These are phyloP conservation scores for Cercis canadensis DNA, from an alignment of 306 rosid genomes.

Conservation along the genomic window DNA sequence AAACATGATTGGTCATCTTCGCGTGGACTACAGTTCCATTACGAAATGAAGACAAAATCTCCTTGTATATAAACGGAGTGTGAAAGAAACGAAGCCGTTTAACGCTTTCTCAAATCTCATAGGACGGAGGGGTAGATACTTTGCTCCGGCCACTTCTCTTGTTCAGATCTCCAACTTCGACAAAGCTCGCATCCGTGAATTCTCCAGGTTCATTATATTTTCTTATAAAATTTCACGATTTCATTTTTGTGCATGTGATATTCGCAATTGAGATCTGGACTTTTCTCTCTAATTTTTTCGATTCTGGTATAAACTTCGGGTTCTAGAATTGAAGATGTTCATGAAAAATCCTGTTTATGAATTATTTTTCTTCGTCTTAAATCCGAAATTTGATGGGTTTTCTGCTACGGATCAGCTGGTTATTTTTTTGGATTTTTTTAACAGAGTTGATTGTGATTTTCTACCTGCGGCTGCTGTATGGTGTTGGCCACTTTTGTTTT, in stretches of 20 bases:
- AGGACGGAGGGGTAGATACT: neutral
- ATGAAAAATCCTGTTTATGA: neutral
- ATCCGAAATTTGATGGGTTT: neutral
- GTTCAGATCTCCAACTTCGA: constrained; percentile 25
- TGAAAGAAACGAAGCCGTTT: neutral
- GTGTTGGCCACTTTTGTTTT: neutral
- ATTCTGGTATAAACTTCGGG: neutral
- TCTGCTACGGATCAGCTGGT: too few relatives aligned
- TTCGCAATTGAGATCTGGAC: neutral
- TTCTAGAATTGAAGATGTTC: neutral
- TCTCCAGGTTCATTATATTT: constrained; percentile 23
- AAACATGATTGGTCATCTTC: neutral
- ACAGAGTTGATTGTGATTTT: neutral
- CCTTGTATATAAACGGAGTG: neutral
- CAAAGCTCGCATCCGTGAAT: neutral
- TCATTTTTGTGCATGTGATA: neutral
- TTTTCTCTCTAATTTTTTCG: neutral
- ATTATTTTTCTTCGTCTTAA: neutral
- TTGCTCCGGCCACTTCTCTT: constrained; percentile 8
- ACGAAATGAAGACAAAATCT: constrained; percentile 10
- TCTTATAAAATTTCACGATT: neutral
- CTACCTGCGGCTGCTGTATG: neutral
- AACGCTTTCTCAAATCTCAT: neutral
- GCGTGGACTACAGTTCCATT: constrained; percentile 26
- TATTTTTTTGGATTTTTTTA: neutral